Base-by-base conservation (phyloP, 129 eudicot species). In the Kitagawia praeruptora region DNA sequence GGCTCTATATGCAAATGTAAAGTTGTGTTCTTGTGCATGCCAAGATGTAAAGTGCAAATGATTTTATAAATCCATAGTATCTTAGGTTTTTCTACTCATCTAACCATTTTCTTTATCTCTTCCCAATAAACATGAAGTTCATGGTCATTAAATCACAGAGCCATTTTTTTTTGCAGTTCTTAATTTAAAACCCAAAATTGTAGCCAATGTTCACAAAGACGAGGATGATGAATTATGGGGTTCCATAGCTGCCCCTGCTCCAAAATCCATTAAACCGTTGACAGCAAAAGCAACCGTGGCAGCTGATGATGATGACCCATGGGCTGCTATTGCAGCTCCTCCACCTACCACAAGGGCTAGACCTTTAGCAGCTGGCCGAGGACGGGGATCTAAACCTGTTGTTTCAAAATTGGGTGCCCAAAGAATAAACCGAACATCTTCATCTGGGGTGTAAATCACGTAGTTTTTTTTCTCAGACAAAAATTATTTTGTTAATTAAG, bases 281-380 rank as follows among this genome's bases (percentile, higher is more conserved):
- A 89, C 45, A 76, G 64, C 83, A 10, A 88, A 83, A 75, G 0
- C 86, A 4, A 87, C 88, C 56, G 80, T 58, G 37, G 76, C 80
- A 66, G 72, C 64, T 49, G 91, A 87, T 58, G 85, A 82, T 0
- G 96, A 88, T 66, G 98, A 92, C 64, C 93, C 93, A 3, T 94
- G 98, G 98, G 97, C 92, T 0, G 91, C 98, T 12, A 94, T 94
- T 82, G 98, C 98, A 73, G 97, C 98, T 66, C 98, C 98, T 49
- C 87, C 93, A 79, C 98, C 98, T 16, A 88, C 91, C 73, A 87
- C 97, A 10, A 85, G 90, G 77, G 92, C 89, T 51, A 91, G 86
- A 84, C 97, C 97, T 49, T 84, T 91, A 70, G 84, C 93, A 44
- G 85, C 86, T 56, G 97, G 90, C 38, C 85, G 98, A 74, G 96